Base-by-base conservation (phyloP, 2,329 filamentous ascomycete species). In the Fusarium beomiforme region DNA sequence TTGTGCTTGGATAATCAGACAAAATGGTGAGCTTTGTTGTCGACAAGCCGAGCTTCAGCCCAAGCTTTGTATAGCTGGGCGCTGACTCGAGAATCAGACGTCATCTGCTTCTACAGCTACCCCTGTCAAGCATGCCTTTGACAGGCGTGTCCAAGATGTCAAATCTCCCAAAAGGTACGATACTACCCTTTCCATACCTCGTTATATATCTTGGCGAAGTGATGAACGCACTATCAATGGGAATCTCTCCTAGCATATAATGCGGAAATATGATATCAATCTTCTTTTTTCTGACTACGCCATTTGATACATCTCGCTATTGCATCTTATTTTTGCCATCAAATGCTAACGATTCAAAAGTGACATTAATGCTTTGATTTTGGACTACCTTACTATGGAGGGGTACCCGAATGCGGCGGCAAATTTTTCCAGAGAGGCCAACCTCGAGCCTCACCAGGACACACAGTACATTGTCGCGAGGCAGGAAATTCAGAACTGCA, bases 171-270 rank as follows among this genome's bases (percentile, higher is more conserved):
- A 98, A 83, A 93, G 91, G 96, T 97, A 91, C 84, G 91, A 88
- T 62, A 21, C 31, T 29, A 23, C 41, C 24, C 17, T 24, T 16
- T 6, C 14, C 37, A 39, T 41, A 34, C 44, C 23, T 55, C 56
- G 54, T 39, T 44, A 49, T 33, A 49, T 37, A 24, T n/a, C 39
- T 29, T 16, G 51, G 71, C 73, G 72, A 84, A 76, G 85, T 90
- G 86, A 97, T 97, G 95, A 97, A 93, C 86, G 87, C 84, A 84
- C 87, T 91, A 91, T 93, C 91, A 97, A 97, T 99, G 96, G 96
- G 96, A 99, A 99, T 99, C 96, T 99, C 97, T 99, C 96, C 92
- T 93, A 98, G 93, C 88, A 89, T 85, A 84, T 81, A 83, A 88
- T 99, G 96, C 93, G 92, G 96, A 99, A 94, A 90, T 82, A 86